phyloP scores from a whole-genome alignment of 192 early-diverging fungal species.

The Chytriomyces hyalinus region DNA sequence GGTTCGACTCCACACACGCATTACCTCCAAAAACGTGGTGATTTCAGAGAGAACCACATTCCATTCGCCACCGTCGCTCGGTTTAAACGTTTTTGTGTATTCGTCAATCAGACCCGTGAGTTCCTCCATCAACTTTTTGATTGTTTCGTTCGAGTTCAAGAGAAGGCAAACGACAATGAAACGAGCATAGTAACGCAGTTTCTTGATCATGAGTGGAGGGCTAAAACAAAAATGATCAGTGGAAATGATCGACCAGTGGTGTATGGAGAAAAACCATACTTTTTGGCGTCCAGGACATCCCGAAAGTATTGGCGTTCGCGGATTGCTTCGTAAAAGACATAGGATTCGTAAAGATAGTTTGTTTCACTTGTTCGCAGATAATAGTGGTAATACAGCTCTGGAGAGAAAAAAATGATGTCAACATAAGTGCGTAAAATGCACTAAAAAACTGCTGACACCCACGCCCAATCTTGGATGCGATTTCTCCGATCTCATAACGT shows the following conservation, averaged over 20 bases:
- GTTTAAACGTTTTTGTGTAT: conserved; percentile 84
- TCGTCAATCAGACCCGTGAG: conserved; percentile 84
- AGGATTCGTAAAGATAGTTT: conserved; percentile 93
- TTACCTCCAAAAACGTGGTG: conserved; percentile 81
- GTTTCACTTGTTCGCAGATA: conserved; percentile 91
- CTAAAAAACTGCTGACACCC: conserved; percentile 53
- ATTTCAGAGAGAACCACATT: conserved; percentile 59
- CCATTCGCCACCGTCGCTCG: conserved; percentile 92
- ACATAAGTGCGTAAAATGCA: neutral
- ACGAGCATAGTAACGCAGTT: conserved; percentile 95
- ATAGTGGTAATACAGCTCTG: conserved; percentile 62
- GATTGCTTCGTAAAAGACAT: conserved; percentile 95
- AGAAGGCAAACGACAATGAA: conserved; percentile 95
- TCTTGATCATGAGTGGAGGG: conserved; percentile 93
- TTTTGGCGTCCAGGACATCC: conserved; percentile 91
- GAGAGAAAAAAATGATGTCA: conserved; percentile 43
- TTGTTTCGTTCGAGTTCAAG: conserved; percentile 80
- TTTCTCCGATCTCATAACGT: conserved; percentile 97
- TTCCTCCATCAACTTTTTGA: conserved; percentile 84
- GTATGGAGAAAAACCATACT: conserved; percentile 54
- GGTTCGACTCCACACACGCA: neutral
- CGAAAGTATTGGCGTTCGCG: conserved; percentile 92
- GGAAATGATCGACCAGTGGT: neutral
- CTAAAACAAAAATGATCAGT: conserved; percentile 43
- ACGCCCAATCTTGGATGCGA: conserved; percentile 97